Evolutionary conservation across 805 yeast genomes (phyloP), one percentile per base, ranked within the genome.

Genomic region (Gaillardinia entomophila): DNA sequence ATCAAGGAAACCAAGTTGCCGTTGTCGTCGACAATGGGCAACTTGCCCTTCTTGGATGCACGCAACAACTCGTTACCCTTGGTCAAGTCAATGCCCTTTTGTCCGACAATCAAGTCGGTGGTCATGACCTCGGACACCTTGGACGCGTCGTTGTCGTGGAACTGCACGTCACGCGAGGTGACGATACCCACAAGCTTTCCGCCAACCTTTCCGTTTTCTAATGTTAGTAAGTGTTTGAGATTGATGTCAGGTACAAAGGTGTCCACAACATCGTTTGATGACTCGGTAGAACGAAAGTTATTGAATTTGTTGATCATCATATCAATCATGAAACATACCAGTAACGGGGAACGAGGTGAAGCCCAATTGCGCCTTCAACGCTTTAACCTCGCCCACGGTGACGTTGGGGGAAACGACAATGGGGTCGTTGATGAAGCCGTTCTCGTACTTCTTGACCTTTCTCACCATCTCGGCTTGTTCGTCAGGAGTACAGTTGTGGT

Each of bases 211-310:
- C 98, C 98, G 57, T 66, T 70, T 65, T 83, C 98, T 90, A 62
- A 28, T 29, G 64, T 58, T 58, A 58, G 64, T 58, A 57, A 10
- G 8, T 14, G 15, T 22, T 23, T 8, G 26, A 7, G 6, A 27
- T 15, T 26, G 16, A 7, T 7, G 12, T 23, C 13, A 12, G 53
- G 47, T 31, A 57, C 51, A 53, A 60, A 49, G 45, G 58, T 81
- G 49, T 88, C 97, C 94, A 66, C 96, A 87, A 76, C 95, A 84
- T 88, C 92, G 95, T 82, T 80, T 79, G 92, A 84, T 82, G 95
- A 53, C 57, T 82, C 96, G 95, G 97, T 82, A 90, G 98, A 90
- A 90, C 97, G 98, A 90, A 90, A 90, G 97, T 90, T 88, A 85
- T 72, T 60, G 57, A 60, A 50, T 49, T 43, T 45, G 53, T 55